Conservation (phyloP, 2,329 filamentous ascomycete species). For the Neodidymelliopsis sp. region DNA sequence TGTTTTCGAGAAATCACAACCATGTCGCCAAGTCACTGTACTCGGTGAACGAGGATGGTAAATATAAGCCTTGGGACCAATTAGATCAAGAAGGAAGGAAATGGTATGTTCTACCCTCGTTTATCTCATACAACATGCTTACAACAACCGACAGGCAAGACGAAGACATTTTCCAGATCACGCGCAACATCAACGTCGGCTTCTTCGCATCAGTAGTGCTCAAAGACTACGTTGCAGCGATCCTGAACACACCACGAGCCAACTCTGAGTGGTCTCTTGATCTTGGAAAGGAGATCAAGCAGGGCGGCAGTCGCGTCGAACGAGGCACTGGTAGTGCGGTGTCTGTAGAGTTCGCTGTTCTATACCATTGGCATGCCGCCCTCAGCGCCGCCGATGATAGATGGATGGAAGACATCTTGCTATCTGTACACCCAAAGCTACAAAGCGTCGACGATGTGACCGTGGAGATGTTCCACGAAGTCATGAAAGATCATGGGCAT, state of each 20-base stretch:
- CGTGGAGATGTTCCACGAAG: constrained; percentile 49
- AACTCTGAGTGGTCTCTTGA: constrained; percentile 84
- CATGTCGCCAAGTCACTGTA: constrained; percentile 79
- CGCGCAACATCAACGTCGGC: constrained; percentile 60
- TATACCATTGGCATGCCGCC: constrained; percentile 86
- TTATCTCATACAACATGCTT: constrained; percentile 49
- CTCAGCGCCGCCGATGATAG: constrained; percentile 76
- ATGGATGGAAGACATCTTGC: constrained; percentile 71
- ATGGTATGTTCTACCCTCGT: constrained; percentile 51
- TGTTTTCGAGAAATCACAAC: constrained; percentile 81
- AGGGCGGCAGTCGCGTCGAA: constrained; percentile 64
- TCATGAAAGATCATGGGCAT: constrained; percentile 47
- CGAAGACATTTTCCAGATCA: constrained; percentile 61
- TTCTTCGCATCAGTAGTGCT: constrained; percentile 70
- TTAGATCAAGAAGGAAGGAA: constrained; percentile 53
- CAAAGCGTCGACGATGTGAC: constrained; percentile 36
- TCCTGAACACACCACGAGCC: constrained; percentile 73
- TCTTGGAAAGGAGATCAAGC: constrained; percentile 67
- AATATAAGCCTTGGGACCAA: constrained; percentile 75
- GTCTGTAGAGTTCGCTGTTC: constrained; percentile 85
- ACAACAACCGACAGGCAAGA: constrained; percentile 28
- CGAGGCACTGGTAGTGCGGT: constrained; percentile 80
- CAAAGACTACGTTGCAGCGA: constrained; percentile 80
- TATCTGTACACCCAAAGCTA: constrained; percentile 37
- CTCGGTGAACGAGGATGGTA: constrained; percentile 80